Base-by-base conservation (phyloP, 2,329 filamentous ascomycete genomes). In the Teratosphaeria nubilosa region DNA sequence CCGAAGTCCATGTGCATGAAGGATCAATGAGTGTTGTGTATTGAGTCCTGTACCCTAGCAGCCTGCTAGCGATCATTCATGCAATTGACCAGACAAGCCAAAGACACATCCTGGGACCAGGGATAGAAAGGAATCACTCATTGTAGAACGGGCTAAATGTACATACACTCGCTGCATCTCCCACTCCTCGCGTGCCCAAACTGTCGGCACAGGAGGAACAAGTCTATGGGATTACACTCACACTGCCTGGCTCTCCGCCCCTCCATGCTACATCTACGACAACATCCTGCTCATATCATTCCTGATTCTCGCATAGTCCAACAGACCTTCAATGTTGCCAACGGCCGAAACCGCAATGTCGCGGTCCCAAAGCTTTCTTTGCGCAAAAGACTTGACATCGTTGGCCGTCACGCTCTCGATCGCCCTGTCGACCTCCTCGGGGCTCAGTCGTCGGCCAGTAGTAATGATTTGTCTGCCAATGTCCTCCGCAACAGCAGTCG, bases 381-480 rank as follows among this genome's bases (percentile, higher is more conserved):
- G 87, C 70, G 92, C 92, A 74, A 97, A 99, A 70, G 88, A 85
- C 89, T 96, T 96, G 65, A 99, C 90, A 70, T 97, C 90, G 82
- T 95, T 95, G 77, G 91, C 91, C 65, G 90, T 90, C 73, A 99
- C 92, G 68, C 79, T 82, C 71, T 91, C 87, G 68, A 99, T 90
- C 66, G 87, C 85, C 69, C 90, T 86, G 85, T 99, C 94, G 65
- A 99, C 92, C 82, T 99, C 94, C 75, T 88, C 87, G 60, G 94
- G 90, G 73, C 80, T 86, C 84, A 95, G 87, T 66, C 92, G 87
- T 70, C 91, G 88, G 73, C 94, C 94, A 59, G 94, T 97, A 72
- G 91, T 97, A 80, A 99, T 86, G 77, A 99, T 91, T 80, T 99
- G 94, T 76, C 94, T 90, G 72, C 94, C 94, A 75, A 99, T 96